Percentiles rank a stretch among this genome's conserved stretches.
Conservation (phyloP, 2,329 filamentous ascomycete species). For the Fusarium mexicanum region DNA sequence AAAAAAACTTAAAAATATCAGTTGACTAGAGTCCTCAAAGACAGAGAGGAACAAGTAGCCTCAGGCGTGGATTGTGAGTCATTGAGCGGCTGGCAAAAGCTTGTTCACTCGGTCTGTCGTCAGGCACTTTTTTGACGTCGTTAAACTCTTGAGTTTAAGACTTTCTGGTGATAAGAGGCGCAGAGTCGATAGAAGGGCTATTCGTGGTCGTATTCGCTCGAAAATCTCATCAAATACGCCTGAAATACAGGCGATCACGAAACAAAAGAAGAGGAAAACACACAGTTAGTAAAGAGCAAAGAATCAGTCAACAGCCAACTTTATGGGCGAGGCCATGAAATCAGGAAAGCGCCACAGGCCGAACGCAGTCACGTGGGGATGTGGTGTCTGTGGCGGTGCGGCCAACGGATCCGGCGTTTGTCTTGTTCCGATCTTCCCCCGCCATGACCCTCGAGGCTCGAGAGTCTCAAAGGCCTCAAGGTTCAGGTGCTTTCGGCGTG, state of each 20-base stretch:
- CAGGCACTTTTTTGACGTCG: conserved; percentile 35
- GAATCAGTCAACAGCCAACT: conserved; percentile 41
- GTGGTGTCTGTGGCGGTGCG: conserved; percentile 36
- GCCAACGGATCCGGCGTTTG: background rate
- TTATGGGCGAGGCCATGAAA: conserved; percentile 40
- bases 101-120: conserved; percentile 29
- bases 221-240: conserved; percentile 34
- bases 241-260: conserved; percentile 38
- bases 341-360: conserved; percentile 39
- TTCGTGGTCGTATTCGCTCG: conserved; percentile 34
- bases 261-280: conserved; percentile 32
- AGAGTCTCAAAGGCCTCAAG: background rate
- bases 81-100: conserved; percentile 37
- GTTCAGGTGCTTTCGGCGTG: conserved; percentile 8
- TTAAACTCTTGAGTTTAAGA: conserved; percentile 15
- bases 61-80: conserved; percentile 40
- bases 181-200: conserved; percentile 34
- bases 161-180: conserved; percentile 35
- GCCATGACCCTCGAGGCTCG: background rate
- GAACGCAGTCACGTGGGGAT: background rate
- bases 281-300: conserved; percentile 39
- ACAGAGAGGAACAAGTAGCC: conserved; percentile 38
- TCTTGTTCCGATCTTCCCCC: conserved; percentile 33
- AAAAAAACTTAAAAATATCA: conserved; percentile 9
- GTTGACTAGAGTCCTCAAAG: conserved; percentile 23